These are phyloP conservation scores for Talaromyces albobiverticillius DNA, from an alignment of 2,329 filamentous ascomycete genomes.

Conservation along the genomic window DNA sequence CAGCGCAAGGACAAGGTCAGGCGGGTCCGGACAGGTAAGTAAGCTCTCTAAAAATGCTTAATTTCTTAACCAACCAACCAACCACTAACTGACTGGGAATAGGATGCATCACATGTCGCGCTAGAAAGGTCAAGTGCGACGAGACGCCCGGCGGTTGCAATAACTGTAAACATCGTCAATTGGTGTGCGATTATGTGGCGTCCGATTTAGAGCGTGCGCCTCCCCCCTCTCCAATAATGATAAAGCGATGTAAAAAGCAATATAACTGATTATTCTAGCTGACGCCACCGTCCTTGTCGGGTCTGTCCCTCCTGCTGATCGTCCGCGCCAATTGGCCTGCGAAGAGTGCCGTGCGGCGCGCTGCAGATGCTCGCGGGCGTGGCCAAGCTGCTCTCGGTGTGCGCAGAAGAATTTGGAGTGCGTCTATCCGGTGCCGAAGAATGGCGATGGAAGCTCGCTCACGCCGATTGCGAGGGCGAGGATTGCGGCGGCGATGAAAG, in stretches of 20 bases:
- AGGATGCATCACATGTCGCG: neutral
- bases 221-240: neutral
- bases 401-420: neutral
- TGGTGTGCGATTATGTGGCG: neutral
- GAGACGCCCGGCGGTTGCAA: neutral
- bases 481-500: neutral
- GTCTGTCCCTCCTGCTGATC: neutral
- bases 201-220: neutral
- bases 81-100: too few relatives aligned
- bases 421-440: neutral
- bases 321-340: neutral
- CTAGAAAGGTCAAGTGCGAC: neutral
- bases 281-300: neutral
- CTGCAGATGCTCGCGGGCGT: neutral
- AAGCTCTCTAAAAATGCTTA: neutral
- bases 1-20: neutral
- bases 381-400: neutral
- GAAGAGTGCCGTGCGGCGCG: neutral
- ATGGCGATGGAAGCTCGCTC: neutral
- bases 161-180: neutral
- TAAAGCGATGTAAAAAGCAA: too few relatives aligned
- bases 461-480: neutral
- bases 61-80: too few relatives aligned
- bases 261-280: neutral
- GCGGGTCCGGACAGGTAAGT: neutral